Base-by-base conservation (phyloP, 352 stramenopile species). In the Pythium chondricola region DNA sequence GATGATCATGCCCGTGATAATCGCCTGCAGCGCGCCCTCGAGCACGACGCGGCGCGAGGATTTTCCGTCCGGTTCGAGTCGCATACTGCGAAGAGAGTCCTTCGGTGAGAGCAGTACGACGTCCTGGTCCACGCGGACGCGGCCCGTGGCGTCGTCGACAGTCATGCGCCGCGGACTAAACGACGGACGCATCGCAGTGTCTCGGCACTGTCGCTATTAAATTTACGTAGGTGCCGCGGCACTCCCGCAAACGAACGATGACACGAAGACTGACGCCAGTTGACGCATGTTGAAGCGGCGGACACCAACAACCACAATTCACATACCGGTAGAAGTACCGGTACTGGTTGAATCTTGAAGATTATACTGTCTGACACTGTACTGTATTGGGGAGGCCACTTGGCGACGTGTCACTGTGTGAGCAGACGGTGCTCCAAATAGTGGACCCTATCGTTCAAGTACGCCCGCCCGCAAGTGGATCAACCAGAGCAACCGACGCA, bases 1-100 rank as follows among this genome's bases (percentile, higher is more conserved):
- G 62, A 97, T 95, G 53, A 97, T 88, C 14, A 92, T 41, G 20
- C 89, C 91, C 29, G 93, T 93, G 20, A 97, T 50, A 0, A 91
- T 44, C 4, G 73, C 70, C 49, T 85, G 75, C n/a, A 85, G 21
- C 21, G 48, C 71, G 42, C 72, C 59, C 41, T 78, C 66, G 9
- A 74, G 43, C 6, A 74, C 20, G 41, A 65, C 27, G 41, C 20
- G 55, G 35, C 22, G 6, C 8, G 16, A 4, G 16, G 16, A 7
- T n/a, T n/a, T n/a, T n/a, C n/a, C n/a, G n/a, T n/a, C n/a, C 27
- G 13, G 10, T 37, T 5, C 10, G 35, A 11, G 29, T 13, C 7
- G 7, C 29, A 33, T 33, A 13, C 29, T 33, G 36, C 38, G 52
- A 61, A 25, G 38, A 44, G n/a, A 48, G 36, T 30, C 31, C 29